phyloP scores from a whole-genome alignment of 345 rosid genomes.

The Turritis glabra region DNA sequence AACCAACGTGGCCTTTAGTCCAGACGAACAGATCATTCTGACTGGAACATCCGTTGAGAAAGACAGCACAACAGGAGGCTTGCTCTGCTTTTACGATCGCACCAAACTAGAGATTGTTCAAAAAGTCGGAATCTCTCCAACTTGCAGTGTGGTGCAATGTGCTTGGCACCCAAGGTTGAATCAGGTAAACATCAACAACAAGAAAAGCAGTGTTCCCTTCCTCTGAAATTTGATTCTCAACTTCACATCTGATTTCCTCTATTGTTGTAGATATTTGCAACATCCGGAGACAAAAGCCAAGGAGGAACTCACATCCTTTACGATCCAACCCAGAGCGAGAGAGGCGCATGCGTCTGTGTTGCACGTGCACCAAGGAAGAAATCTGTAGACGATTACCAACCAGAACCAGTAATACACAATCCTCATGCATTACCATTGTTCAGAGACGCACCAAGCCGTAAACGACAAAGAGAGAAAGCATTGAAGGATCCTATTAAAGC shows the following conservation, averaged over 20 bases:
- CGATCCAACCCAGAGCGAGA: constrained; percentile 84
- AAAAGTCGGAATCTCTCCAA: constrained; percentile 82
- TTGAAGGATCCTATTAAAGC: constrained; percentile 91
- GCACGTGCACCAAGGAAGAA: constrained; percentile 96
- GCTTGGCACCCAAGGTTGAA: constrained; percentile 93
- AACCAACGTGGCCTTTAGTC: constrained; percentile 91
- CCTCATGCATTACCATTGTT: constrained; percentile 95
- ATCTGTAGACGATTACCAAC: constrained; percentile 90
- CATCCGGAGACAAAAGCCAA: constrained; percentile 85
- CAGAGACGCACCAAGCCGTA: constrained; percentile 98
- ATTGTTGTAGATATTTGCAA: constrained; percentile 67
- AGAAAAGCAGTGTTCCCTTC: not conserved
- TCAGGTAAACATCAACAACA: constrained; percentile 58
- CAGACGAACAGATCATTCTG: constrained; percentile 80
- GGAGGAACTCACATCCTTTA: constrained; percentile 87
- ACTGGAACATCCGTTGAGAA: constrained; percentile 96
- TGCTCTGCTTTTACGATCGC: constrained; percentile 84
- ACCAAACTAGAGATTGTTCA: constrained; percentile 87
- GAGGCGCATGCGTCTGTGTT: constrained; percentile 95
- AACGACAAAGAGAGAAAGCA: constrained; percentile 86
- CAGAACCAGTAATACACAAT: constrained; percentile 84
- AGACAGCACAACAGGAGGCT: constrained; percentile 80
- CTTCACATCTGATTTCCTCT: not conserved
- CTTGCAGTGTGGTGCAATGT: constrained; percentile 88
- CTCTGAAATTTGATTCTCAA: not conserved